These are phyloP conservation scores for Tylopilus balloui DNA, from an alignment of 768 basidiomycete species.

Conservation along the genomic window DNA sequence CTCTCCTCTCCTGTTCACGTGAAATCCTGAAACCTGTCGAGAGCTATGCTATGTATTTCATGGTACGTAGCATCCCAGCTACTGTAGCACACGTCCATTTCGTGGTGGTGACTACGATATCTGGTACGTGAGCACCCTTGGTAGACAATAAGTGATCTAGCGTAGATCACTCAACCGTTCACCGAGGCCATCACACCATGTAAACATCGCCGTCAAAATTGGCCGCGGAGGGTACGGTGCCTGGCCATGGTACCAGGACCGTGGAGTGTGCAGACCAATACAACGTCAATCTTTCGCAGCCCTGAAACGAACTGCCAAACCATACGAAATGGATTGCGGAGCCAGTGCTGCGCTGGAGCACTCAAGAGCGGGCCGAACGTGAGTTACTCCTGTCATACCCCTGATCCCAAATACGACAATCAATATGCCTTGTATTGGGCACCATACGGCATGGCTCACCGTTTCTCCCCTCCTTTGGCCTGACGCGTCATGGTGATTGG, in stretches of 20 bases:
- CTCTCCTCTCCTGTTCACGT: neutral
- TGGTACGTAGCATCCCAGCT: neutral
- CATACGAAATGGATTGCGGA: slow-evolving; percentile 1
- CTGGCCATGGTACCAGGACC: slow-evolving; percentile 20
- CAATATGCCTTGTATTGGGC: slow-evolving; percentile 26
- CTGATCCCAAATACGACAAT: slow-evolving; percentile 17
- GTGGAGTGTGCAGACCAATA: slow-evolving; percentile 21
- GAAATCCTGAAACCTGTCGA: neutral
- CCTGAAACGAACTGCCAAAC: slow-evolving; percentile 13
- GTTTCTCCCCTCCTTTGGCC: slow-evolving; percentile 11
- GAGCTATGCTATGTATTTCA: neutral
- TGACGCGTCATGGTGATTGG: slow-evolving; percentile 2
- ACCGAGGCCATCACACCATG: slow-evolving; percentile 7
- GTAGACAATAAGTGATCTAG: neutral
- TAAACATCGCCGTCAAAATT: slow-evolving; percentile 5
- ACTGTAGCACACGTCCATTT: neutral
- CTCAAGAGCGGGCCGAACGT: slow-evolving; percentile 11
- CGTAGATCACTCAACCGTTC: slow-evolving; percentile 2
- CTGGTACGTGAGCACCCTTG: neutral
- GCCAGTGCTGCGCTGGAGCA: slow-evolving; percentile 8
- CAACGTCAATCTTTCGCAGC: slow-evolving; percentile 18
- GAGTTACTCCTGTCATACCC: slow-evolving; percentile 15
- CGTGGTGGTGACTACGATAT: neutral
- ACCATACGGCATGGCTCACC: slow-evolving; percentile 20
- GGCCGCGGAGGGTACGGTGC: slow-evolving; percentile 20